Base-by-base conservation (phyloP, 768 basidiomycete species). In the Podaxis sp. region DNA sequence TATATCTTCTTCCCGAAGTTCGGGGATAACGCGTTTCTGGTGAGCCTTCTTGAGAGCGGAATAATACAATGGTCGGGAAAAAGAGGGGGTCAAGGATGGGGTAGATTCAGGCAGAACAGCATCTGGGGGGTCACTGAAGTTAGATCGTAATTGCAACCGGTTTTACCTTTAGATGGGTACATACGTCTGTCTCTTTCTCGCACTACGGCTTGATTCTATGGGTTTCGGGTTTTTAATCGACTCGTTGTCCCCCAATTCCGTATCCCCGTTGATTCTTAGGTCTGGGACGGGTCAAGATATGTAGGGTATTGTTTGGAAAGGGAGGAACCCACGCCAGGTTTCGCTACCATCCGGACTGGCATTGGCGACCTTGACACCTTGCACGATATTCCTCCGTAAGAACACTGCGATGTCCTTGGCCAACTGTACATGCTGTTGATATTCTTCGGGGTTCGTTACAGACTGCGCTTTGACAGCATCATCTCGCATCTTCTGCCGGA, bases 181-280 rank as follows among this genome's bases (percentile, higher is more conserved):
- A 66, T 69, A 71, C 75, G 68, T 69, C 59, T 68, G 66, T 66
- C 72, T 73, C 66, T 73, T 80, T n/a, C 80, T 77, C 49, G 76
- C 74, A 54, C 80, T 80, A 57, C 82, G 82, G 67, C 72, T 79
- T 25, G 83, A 80, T 43, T 83, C 77, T 52, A 77, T 66, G 0
- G 75, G 76, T n/a, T 73, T 74, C 9, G 88, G 83, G 52, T 74
- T 80, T 74, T 90, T 94, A 67, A 96, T 85, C 2, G 87, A 80
- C 1, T 88, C 84, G 68, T 98, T 97, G 59, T 88, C 86, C 4
- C 94, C 96, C 7, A 96, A 77, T 68, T 97, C 96, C 0, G 93
- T 96, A 58, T 95, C 82, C 47, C 86, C 75, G 2, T 88, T 94
- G 50, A 96, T 79, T 43, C 84, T 83, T 33, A 97, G 71, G 62